These are phyloP conservation scores for Phytopythium delawarense DNA, from an alignment of 352 stramenopile species.

Conservation along the genomic window DNA sequence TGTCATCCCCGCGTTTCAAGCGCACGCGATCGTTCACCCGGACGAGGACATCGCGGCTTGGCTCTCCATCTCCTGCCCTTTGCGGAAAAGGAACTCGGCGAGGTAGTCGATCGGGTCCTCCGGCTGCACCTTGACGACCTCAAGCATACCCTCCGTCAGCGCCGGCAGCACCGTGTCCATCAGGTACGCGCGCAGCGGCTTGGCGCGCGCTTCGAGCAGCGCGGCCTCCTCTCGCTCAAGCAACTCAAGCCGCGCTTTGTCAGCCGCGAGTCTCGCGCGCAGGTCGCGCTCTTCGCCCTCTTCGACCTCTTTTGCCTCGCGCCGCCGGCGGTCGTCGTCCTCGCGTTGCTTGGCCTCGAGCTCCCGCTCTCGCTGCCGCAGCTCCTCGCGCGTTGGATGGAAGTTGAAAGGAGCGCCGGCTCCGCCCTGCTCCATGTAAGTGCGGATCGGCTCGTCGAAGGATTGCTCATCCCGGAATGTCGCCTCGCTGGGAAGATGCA, in stretches of 20 bases:
- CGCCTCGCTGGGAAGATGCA: slow-evolving; percentile 42
- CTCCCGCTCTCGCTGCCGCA: slow-evolving; percentile 40
- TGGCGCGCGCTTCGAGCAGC: slow-evolving; percentile 73
- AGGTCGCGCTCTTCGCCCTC: slow-evolving; percentile 44
- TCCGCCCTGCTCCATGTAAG: slow-evolving; percentile 70
- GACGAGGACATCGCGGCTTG: slow-evolving; percentile 1
- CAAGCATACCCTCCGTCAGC: slow-evolving; percentile 81
- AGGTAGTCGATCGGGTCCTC: slow-evolving; percentile 87
- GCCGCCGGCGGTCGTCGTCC: slow-evolving; percentile 31
- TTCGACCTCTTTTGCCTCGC: slow-evolving; percentile 39
- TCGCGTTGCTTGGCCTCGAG: slow-evolving; percentile 40
- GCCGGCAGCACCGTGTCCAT: slow-evolving; percentile 84
- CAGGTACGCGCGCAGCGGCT: slow-evolving; percentile 76
- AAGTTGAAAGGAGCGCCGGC: slow-evolving; percentile 70
- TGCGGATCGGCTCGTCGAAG: slow-evolving; percentile 45
- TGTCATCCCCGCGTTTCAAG: background rate
- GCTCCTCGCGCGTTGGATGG: slow-evolving; percentile 70
- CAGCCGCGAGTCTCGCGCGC: slow-evolving; percentile 40
- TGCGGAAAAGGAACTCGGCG: slow-evolving; percentile 84
- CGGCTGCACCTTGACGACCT: slow-evolving; percentile 85
- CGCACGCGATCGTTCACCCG: background rate
- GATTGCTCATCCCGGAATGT: slow-evolving; percentile 33
- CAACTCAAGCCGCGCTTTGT: slow-evolving; percentile 61
- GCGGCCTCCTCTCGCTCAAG: slow-evolving; percentile 78
- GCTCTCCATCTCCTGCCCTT: slow-evolving; percentile 55